Evolutionary conservation across 2,329 filamentous ascomycete species (phyloP), one percentile per base, ranked within the genome.

Genomic region (Trichoderma breve): DNA sequence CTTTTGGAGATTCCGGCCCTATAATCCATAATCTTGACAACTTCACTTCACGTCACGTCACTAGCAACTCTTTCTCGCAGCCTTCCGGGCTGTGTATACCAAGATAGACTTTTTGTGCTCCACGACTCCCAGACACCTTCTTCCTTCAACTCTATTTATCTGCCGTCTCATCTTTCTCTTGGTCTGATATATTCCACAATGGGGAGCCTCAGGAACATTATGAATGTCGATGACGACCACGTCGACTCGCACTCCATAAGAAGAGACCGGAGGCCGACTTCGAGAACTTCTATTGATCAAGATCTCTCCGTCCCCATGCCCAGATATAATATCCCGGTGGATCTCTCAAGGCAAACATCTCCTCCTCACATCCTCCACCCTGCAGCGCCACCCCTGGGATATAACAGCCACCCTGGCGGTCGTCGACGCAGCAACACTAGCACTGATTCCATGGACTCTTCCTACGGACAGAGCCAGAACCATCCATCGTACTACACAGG

Each of bases 151-250:
- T 63, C 32, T 47, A 55, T 55, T 69, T 32, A 71, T 60, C 63
- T 53, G 36, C 61, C 66, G 26, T 72, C 63, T 53, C 70, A 24
- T 65, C 80, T 82, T 39, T 14, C 21, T 32, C 28, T 28, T n/a
- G 55, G 36, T 70, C 57, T 62, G 66, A 9, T 21, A 28, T n/a
- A 32, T 76, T 77, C 79, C 79, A 80, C 79, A 81, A 88, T 89
- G 86, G 83, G 86, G 75, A 87, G 85, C 77, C 83, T 89, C 75
- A 84, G 83, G 76, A 86, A 86, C 77, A 89, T 89, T 78, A 88
- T 89, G 84, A 87, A 88, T 79, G 81, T 83, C 76, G 84, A 86
- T 76, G 85, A 87, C 76, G 85, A 86, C 76, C 81, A 83, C 74
- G 78, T 78, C 73, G 81, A 83, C 74, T 78, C 82, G 71, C 79